A percentile compares a stretch with the other conserved stretches of the same genome.
These are phyloP conservation scores for Pholiota microspora DNA, from an alignment of 768 basidiomycete species.

Conservation along the genomic window DNA sequence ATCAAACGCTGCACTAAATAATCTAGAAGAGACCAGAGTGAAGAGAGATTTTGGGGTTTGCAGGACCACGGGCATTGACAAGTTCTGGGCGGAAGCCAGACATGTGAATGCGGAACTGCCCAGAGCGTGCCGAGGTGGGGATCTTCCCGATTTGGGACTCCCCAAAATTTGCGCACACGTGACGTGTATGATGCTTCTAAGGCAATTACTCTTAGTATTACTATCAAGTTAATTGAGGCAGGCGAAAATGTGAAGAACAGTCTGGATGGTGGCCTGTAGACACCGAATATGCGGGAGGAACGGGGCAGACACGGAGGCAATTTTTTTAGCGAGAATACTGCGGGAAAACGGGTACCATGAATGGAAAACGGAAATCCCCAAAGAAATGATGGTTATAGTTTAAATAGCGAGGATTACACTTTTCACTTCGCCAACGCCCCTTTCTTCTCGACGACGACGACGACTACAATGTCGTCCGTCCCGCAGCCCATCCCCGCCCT, in stretches of 20 bases:
- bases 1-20: background rate
- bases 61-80: background rate
- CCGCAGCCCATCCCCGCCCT: background rate
- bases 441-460: constrained; percentile 13
- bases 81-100: background rate
- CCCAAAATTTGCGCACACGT: constrained; percentile 2
- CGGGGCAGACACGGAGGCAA: background rate
- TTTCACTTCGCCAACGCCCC: constrained; percentile 11
- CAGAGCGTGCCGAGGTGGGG: constrained; percentile 2
- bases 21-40: constrained; percentile 6
- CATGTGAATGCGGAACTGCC: constrained; percentile 5
- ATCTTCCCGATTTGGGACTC: constrained; percentile 4
- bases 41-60: constrained; percentile 3
- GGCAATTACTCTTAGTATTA: too few relatives aligned
- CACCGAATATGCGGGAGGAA: background rate
- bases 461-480: constrained; percentile 6
- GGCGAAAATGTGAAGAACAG: background rate
- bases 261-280: background rate
- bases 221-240: too few relatives aligned
- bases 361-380: constrained; percentile 18
- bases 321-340: background rate
- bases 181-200: background rate
- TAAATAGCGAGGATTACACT: constrained; percentile 19
- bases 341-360: constrained; percentile 1
- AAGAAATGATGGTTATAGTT: constrained; percentile 23